Base-by-base conservation (phyloP, 345 rosid species). In the Camelina neglecta region DNA sequence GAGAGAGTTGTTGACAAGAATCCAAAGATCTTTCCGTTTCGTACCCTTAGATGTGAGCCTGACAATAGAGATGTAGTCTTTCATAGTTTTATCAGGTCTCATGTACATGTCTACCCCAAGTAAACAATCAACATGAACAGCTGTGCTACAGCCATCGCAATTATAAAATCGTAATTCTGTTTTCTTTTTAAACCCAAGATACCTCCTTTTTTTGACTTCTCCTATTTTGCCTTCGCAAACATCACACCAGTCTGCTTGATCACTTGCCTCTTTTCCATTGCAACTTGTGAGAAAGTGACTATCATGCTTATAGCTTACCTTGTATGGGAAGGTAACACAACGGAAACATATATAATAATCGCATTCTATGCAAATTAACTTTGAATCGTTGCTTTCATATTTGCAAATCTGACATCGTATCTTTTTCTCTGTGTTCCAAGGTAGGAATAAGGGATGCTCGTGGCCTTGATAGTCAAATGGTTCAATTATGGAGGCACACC, bases 71-170 rank as follows among this genome's bases (percentile, higher is more conserved):
- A 47, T 13, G 21, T 47, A 10, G 1, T 60, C 49, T 20, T 41
- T 6, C 3, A 6, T 2, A 3, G 20, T 0, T 1, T 48, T 4
- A 31, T 33, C 36, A 51, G 71, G 71, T 38, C 11, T 26, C 31
- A 56, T 38, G 63, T 39, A 3, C 15, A 15, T 55, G 50, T 69
- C 39, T 26, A 0, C 2, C 51, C 73, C 63, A 56, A 69, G 11
- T 24, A 41, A 2, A 42, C 63, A 69, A 0, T 41, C 6, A 15
- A 55, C 63, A 55, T 69, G 73, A 39, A 69, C 15, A 54, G 63
- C 1, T 1, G 24, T 41, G 51, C 54, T 39, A 11, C 73, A 69
- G 4, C 56, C 62, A n/a, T 24, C 1, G 15, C 73, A 69, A 4
- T 6, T 24, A 4, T 68, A 68, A 12, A 3, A 68, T 8, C 18